These are phyloP conservation scores for Chaetomium tenue DNA, from an alignment of 495 filamentous ascomycete species.

Conservation along the genomic window DNA sequence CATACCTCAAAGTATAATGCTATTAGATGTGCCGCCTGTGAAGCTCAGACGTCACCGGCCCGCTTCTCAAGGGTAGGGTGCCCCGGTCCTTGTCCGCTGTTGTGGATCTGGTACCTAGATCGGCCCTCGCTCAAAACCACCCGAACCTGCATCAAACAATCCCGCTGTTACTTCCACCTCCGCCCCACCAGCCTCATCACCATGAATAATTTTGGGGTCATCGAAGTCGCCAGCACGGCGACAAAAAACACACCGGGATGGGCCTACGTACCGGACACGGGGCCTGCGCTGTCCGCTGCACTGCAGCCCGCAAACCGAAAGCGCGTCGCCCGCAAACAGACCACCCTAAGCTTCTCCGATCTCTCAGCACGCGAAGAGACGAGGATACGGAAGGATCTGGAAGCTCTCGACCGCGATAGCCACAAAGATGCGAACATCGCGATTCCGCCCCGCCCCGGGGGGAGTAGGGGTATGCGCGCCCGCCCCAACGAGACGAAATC, in stretches of 20 bases:
- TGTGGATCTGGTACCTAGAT: conserved; percentile 1
- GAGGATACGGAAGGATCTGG: conserved; percentile 71
- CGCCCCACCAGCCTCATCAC: conserved; percentile 19
- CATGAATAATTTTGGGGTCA: conserved; percentile 62
- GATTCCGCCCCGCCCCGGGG: conserved; percentile 48
- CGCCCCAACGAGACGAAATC: background rate
- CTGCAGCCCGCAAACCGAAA: conserved; percentile 50
- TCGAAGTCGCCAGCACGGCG: conserved; percentile 69
- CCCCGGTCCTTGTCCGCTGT: background rate
- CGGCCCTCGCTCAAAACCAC: conserved; percentile 11
- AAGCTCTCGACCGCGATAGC: conserved; percentile 78
- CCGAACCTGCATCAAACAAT: conserved; percentile 1
- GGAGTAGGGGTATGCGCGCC: conserved; percentile 23
- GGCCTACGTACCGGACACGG: conserved; percentile 82
- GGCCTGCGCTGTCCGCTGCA: conserved; percentile 56
- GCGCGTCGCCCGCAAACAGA: conserved; percentile 62
- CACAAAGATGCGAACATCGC: conserved; percentile 68
- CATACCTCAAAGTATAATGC: too few species aligned
- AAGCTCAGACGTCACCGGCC: conserved; percentile 4
- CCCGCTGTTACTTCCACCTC: background rate
- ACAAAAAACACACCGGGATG: conserved; percentile 73
- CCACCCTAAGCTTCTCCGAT: conserved; percentile 59
- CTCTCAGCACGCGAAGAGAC: conserved; percentile 67
- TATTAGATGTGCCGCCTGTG: too few species aligned
- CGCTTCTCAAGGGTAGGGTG: background rate